Base-by-base conservation (phyloP, 163 green algal genomes). In the Chlamydomonas reinhardtii region DNA sequence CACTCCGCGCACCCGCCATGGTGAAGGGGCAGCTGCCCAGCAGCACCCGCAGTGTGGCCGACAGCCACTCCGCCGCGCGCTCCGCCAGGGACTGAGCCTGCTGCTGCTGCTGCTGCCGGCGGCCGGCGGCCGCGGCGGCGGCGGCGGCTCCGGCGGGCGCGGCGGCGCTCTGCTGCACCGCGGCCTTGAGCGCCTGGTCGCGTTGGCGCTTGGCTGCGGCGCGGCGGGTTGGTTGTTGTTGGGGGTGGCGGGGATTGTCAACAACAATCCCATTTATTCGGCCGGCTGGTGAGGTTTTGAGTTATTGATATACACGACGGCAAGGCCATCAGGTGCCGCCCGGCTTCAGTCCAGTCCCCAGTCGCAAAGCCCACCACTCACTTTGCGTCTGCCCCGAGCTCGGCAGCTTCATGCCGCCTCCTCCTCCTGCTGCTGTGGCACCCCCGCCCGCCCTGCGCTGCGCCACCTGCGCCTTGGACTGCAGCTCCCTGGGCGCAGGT, bases 191-290 rank as follows among this genome's bases (percentile, higher is more conserved):
- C 25, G 76, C 76, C 39, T 75, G 62, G 64, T 74, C 64, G 27
- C 76, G 76, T 22, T 84, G 64, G 20, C 76, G 76, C 64, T 68
- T 65, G 76, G 76, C 76, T 84, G 76, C 27, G 74, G 29, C n/a
- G 34, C 14, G 62, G 27, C 5, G 62, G 62, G n/a, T n/a, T n/a
- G n/a, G n/a, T n/a, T n/a, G n/a, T n/a, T n/a, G n/a, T n/a, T n/a
- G n/a, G 24, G 11, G 61, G 24, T 1, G 61, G 8, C 1, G 61
- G 61, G 61, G 19, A 31, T 25, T 31, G 61, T n/a, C n/a, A n/a
- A n/a, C n/a, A n/a, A n/a, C n/a, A n/a, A n/a, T n/a, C n/a, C n/a
- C n/a, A n/a, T n/a, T n/a, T n/a, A n/a, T n/a, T n/a, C n/a, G n/a
- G n/a, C n/a, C n/a, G n/a, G n/a, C n/a, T n/a, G n/a, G n/a, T n/a